A percentile compares a stretch with the other conserved stretches of the same genome.
Evolutionary conservation across 2,329 filamentous ascomycete genomes (phyloP).

Genomic region (Microsporum audouinii): DNA sequence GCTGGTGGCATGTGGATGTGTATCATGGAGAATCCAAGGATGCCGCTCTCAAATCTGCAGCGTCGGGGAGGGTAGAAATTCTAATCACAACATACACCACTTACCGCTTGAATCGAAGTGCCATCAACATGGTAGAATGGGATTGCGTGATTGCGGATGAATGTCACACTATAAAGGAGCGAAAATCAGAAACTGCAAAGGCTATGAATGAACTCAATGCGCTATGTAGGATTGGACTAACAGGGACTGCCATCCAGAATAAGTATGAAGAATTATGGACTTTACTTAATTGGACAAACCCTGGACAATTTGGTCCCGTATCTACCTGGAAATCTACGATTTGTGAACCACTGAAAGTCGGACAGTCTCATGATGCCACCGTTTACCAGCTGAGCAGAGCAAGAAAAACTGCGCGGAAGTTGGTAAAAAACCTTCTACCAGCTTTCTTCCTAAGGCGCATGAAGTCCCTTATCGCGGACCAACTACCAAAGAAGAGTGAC

Average conservation of each 20-base stretch:
- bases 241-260: constrained; percentile 94
- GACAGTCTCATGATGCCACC: constrained; percentile 88
- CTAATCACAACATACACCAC: constrained; percentile 92
- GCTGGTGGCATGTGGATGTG: constrained; percentile 82
- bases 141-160: constrained; percentile 92
- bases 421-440: constrained; percentile 78
- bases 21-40: constrained; percentile 68
- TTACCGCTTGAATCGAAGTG: constrained; percentile 62
- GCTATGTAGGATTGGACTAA: constrained; percentile 82
- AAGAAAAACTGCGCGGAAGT: constrained; percentile 67
- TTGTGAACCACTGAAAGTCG: constrained; percentile 66
- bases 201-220: constrained; percentile 86
- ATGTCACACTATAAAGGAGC: constrained; percentile 80
- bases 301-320: constrained; percentile 56
- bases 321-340: constrained; percentile 70
- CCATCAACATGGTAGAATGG: constrained; percentile 79
- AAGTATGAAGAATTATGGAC: constrained; percentile 97
- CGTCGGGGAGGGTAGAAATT: constrained; percentile 68
- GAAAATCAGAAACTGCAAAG: constrained; percentile 62
- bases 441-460: constrained; percentile 84
- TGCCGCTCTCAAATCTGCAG: constrained; percentile 59
- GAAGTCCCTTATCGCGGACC: constrained; percentile 83
- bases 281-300: constrained; percentile 89
- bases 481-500: constrained; percentile 89
- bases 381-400: constrained; percentile 68